phyloP scores from a whole-genome alignment of 192 early-diverging fungal genomes.

The Podila minutissima region DNA sequence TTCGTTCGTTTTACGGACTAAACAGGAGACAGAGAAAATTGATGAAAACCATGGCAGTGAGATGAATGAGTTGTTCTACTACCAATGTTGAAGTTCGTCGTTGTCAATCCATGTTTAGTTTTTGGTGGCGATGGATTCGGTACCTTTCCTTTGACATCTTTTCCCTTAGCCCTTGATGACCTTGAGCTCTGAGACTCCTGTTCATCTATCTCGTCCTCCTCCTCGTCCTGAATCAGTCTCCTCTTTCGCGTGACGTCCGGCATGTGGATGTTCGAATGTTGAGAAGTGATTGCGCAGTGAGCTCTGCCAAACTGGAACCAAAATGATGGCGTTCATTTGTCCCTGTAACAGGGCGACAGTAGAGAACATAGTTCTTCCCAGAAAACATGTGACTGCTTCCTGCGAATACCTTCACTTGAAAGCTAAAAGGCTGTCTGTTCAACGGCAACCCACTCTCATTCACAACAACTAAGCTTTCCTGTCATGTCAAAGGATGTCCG shows the following conservation, averaged over 20 bases:
- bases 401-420: background rate
- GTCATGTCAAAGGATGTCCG: conserved; percentile 50
- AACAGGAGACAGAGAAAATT: background rate
- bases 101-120: background rate
- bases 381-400: conserved; percentile 1
- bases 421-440: background rate
- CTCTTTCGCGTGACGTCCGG: conserved; percentile 27
- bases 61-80: background rate
- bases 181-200: background rate
- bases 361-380: too few species aligned
- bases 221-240: conserved; percentile 37
- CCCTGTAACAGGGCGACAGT: too few species aligned
- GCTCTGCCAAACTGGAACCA: background rate
- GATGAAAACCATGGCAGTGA: too few species aligned
- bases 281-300: background rate
- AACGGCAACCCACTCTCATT: background rate
- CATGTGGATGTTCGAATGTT: background rate
- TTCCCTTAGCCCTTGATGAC: background rate
- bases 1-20: background rate
- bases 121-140: conserved; percentile 15
- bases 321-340: background rate
- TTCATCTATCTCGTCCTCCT: conserved; percentile 13
- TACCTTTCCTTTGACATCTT: conserved; percentile 27
- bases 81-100: background rate
- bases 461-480: too few species aligned